Conservation (phyloP, 2,329 filamentous ascomycete genomes). For the Claviceps spartinae region DNA sequence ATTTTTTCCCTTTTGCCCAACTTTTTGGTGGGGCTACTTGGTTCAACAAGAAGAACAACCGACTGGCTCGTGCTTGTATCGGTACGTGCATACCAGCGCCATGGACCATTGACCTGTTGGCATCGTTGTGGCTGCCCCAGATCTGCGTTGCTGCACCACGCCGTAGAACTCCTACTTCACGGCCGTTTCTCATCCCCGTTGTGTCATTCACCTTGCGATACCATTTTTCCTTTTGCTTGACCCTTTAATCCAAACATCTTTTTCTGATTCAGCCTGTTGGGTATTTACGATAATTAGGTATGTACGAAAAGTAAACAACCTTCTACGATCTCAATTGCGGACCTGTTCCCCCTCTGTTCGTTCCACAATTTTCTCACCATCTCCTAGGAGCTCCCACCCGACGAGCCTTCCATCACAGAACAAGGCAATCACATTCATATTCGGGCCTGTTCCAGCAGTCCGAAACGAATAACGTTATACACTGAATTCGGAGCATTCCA, state of each 20-base stretch:
- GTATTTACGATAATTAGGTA: slow-evolving; percentile 10
- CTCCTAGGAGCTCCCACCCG: slow-evolving; percentile 9
- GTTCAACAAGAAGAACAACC: slow-evolving; percentile 23
- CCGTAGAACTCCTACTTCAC: background rate
- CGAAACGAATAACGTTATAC: background rate
- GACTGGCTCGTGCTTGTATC: background rate
- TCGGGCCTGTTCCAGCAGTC: background rate
- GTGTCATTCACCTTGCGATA: background rate
- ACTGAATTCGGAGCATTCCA: background rate
- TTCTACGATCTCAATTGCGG: slow-evolving; percentile 5
- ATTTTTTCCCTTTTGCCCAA: slow-evolving; percentile 16
- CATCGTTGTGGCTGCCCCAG: background rate
- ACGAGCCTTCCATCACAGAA: slow-evolving; percentile 2
- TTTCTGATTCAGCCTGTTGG: slow-evolving; percentile 3
- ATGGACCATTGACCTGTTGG: background rate
- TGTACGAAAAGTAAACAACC: slow-evolving; percentile 13
- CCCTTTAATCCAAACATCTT: background rate
- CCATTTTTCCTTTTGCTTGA: slow-evolving; percentile 1
- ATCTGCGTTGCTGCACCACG: background rate
- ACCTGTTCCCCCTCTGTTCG: slow-evolving; percentile 7
- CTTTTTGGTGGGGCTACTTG: slow-evolving; percentile 19
- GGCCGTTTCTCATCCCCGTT: background rate
- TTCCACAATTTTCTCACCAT: slow-evolving; percentile 7
- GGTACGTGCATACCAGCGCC: slow-evolving; percentile 1
- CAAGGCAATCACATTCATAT: background rate